Evolutionary conservation across 2,329 filamentous ascomycete species (phyloP), one percentile per base, ranked within the genome.

Genomic region (Colletotrichum karsti): DNA sequence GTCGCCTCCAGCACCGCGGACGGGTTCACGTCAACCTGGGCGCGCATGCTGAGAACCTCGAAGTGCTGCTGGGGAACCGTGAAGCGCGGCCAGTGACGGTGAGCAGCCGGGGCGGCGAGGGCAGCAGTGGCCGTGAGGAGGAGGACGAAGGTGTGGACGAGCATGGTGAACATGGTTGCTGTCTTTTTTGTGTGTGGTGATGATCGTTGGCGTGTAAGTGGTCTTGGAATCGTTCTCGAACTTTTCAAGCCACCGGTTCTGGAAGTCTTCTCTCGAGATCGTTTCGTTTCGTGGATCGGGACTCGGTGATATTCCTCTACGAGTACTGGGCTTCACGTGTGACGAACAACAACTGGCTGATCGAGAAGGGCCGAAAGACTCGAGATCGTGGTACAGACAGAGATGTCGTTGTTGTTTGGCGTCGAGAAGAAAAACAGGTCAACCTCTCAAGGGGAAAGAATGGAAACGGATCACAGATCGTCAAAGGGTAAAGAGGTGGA

Each of bases 41-140:
- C 77, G 24, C 83, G 79, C 65, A 83, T 74, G 30, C 75, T 74
- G 28, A 85, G 77, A 67, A 83, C 80, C 73, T 85, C 82, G 59
- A 83, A 77, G 71, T 85, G 80, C 54, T 82, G 79, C 62, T 80
- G 79, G 5, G 77, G 77, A 30, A 83, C 79, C 7, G 77, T 75
- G 65, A 80, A 80, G 35, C 76, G 77, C 5, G 79, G 80, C 70
- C 77, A 79, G 12, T 61, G 65, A 41, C 18, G 33, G 26, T 70
- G 72, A 71, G 41, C 71, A 61, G 41, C 54, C 41, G 76, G 75
- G n/a, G 75, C 73, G n/a, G 80, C 77, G 20, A 76, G 71, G 44
- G 77, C 73, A 69, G 77, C 69, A 69, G 72, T 73, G 37, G 75
- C 73, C 68, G 78, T 69, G 53, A 77, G 69, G 62, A 78, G 64